Evolutionary conservation across 805 yeast genomes (phyloP).

Genomic region (Wickerhamiella occidentalis): DNA sequence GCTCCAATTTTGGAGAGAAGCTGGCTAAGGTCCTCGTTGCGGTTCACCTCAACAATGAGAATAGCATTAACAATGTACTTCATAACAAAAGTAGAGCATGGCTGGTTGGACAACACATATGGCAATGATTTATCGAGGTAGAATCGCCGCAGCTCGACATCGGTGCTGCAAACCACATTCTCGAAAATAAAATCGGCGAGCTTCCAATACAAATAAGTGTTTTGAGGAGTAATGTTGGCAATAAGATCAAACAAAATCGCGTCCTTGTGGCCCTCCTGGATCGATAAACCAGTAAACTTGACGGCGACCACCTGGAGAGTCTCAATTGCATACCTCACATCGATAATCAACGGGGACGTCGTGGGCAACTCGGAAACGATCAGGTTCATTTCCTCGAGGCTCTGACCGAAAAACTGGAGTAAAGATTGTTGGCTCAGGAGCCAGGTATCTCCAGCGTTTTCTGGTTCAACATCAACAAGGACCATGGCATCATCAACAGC

Average conservation of each 20-base stretch:
- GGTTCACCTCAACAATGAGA: slow-evolving; percentile 48
- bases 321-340: slow-evolving; percentile 47
- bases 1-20: slow-evolving; percentile 31
- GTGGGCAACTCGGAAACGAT: background rate
- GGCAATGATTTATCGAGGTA: slow-evolving; percentile 44
- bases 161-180: slow-evolving; percentile 40
- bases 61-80: slow-evolving; percentile 54
- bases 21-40: slow-evolving; percentile 36
- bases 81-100: slow-evolving; percentile 37
- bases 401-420: slow-evolving; percentile 12
- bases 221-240: background rate
- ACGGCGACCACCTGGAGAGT: slow-evolving; percentile 45
- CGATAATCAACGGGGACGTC: slow-evolving; percentile 31
- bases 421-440: slow-evolving; percentile 2
- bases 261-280: background rate
- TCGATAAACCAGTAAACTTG: slow-evolving; percentile 22
- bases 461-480: background rate
- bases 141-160: slow-evolving; percentile 35
- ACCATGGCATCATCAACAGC: background rate
- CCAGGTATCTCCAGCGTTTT: slow-evolving; percentile 6
- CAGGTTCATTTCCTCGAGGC: slow-evolving; percentile 1
- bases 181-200: slow-evolving; percentile 49
- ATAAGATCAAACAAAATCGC: background rate
- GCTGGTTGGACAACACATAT: slow-evolving; percentile 33
- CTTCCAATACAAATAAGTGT: slow-evolving; percentile 20